Percentiles rank a stretch among this genome's conserved stretches.
These are phyloP conservation scores for Aspergillus pseudoglaucus DNA, from an alignment of 2,329 filamentous ascomycete genomes.

Conservation along the genomic window DNA sequence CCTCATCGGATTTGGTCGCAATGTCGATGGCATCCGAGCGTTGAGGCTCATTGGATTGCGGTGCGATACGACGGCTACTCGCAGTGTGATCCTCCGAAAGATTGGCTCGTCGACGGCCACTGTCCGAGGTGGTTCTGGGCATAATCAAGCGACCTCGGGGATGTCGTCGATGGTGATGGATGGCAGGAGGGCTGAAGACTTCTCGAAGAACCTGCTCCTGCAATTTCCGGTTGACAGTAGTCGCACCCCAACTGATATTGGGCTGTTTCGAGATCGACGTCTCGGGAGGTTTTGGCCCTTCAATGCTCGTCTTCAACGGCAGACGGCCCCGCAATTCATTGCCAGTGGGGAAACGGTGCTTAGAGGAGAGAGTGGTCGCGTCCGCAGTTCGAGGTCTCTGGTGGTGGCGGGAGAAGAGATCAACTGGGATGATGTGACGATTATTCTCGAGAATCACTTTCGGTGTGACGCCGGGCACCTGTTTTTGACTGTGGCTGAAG, in stretches of 20 bases:
- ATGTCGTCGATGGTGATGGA: slow-evolving; percentile 72
- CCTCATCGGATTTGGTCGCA: slow-evolving; percentile 17
- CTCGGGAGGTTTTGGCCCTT: slow-evolving; percentile 10
- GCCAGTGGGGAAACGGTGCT: slow-evolving; percentile 16
- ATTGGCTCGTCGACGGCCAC: slow-evolving; percentile 25
- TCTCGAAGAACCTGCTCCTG: slow-evolving; percentile 90
- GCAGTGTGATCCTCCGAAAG: slow-evolving; percentile 27
- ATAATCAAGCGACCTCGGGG: slow-evolving; percentile 57
- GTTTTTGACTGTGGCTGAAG: slow-evolving; percentile 64
- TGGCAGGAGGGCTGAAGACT: slow-evolving; percentile 77
- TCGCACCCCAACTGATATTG: slow-evolving; percentile 71
- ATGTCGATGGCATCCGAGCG: slow-evolving; percentile 25
- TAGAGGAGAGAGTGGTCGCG: slow-evolving; percentile 13
- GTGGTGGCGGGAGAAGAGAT: slow-evolving; percentile 61
- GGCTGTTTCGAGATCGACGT: slow-evolving; percentile 39
- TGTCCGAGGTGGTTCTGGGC: slow-evolving; percentile 41
- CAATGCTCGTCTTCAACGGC: slow-evolving; percentile 5
- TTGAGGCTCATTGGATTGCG: slow-evolving; percentile 14
- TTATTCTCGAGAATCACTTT: slow-evolving; percentile 94
- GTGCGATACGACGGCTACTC: slow-evolving; percentile 14
- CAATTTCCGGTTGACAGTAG: slow-evolving; percentile 78
- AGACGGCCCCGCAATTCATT: slow-evolving; percentile 10
- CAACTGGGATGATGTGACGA: slow-evolving; percentile 81
- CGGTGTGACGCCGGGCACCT: slow-evolving; percentile 67
- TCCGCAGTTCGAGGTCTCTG: slow-evolving; percentile 35